Base-by-base conservation (phyloP, 441 rosid species). In the Populus trichocarpa region DNA sequence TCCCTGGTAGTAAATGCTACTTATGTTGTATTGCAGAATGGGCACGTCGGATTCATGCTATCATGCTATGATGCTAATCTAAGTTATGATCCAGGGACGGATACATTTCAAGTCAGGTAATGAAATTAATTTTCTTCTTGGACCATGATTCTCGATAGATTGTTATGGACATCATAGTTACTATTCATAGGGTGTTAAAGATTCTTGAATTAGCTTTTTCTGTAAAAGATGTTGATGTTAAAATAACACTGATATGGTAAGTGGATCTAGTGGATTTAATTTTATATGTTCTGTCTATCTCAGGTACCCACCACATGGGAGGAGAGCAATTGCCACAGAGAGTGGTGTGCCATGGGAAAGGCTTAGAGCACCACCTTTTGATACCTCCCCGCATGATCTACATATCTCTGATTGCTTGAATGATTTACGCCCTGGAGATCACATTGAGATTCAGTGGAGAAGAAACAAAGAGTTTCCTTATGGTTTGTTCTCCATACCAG, bases 361-460 rank as follows among this genome's bases (percentile, higher is more conserved):
- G 82, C 81, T 95, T 67, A 87, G 99, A 84, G 89, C 89, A 63
- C 88, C 93, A 22, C 96, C 92, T 2, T 68, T 85, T 50, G 95
- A 95, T 80, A 80, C 92, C 77, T 81, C 88, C 14, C 93, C 96
- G 3, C 90, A 87, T 53, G 85, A 89, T 84, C 97, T 95, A 53
- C 88, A 89, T 79, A 75, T 74, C 69, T 88, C 95, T 23, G 91
- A 90, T 79, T 91, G 95, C 81, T 81, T 93, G 77, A 81, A 86
- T 76, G 96, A 95, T 33, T 83, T 93, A 71, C 83, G 71, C 57
- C 98, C 98, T 1, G 97, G 97, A 5, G 92, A 95, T 84, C 92
- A 91, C 78, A 88, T 95, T 1, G 99, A 93, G 89, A 95, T 95
- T 80, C 99, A 95, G 66, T 95, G 99, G 99, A 89, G 99, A 89